A percentile compares a stretch with the other conserved stretches of the same genome.
Evolutionary conservation across 192 early-diverging fungal species (phyloP).

Genomic region (Lunasporangiospora selenospora): DNA sequence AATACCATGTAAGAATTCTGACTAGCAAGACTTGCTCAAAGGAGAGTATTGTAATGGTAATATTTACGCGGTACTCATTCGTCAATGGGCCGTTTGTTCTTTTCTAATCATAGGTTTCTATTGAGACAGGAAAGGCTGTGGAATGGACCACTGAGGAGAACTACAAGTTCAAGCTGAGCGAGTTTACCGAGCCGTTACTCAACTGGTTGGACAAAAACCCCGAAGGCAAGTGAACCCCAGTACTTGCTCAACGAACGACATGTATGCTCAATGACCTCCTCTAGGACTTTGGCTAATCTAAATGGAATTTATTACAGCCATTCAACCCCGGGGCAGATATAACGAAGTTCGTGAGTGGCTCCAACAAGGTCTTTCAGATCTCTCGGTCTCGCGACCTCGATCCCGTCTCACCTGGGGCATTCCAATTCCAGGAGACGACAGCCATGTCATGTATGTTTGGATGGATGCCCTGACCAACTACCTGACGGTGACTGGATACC

Average conservation of each 20-base stretch:
- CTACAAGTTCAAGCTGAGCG: conserved; percentile 88
- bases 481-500: conserved; percentile 86
- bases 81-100: not conserved
- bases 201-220: conserved; percentile 77
- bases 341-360: conserved; percentile 75
- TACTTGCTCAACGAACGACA: too few species aligned
- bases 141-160: conserved; percentile 94
- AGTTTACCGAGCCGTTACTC: conserved; percentile 63
- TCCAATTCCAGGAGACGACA: conserved; percentile 83
- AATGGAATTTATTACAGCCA: too few species aligned
- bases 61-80: conserved; percentile 19
- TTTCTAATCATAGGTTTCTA: conserved; percentile 58
- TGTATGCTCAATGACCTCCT: too few species aligned
- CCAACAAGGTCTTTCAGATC: conserved; percentile 65
- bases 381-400: conserved; percentile 86
- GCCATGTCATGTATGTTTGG: conserved; percentile 98
- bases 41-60: conserved; percentile 1
- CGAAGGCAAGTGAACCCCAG: conserved; percentile 55
- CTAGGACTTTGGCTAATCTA: too few species aligned
- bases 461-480: conserved; percentile 96
- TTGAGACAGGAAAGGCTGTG: conserved; percentile 83
- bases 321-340: conserved; percentile 68
- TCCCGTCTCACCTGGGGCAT: conserved; percentile 90
- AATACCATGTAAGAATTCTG: conserved; percentile 55
- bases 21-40: not conserved